A percentile compares a stretch with the other conserved stretches of the same genome.
These are phyloP conservation scores for Phytophthora podocarpi DNA, from an alignment of 352 stramenopile species.

Conservation along the genomic window DNA sequence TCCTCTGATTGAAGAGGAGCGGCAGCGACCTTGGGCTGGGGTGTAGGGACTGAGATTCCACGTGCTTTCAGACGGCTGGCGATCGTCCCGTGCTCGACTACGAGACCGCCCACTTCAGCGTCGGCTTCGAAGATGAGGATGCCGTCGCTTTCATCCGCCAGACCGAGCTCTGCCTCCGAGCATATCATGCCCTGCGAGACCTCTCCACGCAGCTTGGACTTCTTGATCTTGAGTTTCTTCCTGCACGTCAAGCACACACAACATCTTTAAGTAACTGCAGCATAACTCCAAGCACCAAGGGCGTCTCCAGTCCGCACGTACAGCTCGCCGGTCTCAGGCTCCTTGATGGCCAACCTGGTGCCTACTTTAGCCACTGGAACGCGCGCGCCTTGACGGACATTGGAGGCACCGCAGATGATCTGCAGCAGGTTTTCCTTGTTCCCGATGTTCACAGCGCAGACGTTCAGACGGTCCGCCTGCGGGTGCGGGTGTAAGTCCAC, in stretches of 20 bases:
- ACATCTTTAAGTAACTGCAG: neutral
- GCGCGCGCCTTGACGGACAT: constrained; percentile 58
- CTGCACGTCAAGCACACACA: constrained; percentile 30
- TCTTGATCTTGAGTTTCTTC: constrained; percentile 87
- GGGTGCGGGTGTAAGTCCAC: constrained; percentile 62
- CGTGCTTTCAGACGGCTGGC: constrained; percentile 39
- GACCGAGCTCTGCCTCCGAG: constrained; percentile 74
- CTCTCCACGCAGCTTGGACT: constrained; percentile 81
- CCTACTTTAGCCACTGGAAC: constrained; percentile 76
- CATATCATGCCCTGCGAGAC: constrained; percentile 86
- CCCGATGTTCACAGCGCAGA: constrained; percentile 71
- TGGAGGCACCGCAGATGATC: constrained; percentile 80
- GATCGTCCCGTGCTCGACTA: constrained; percentile 47
- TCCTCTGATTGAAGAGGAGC: constrained; percentile 6
- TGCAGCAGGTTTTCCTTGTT: constrained; percentile 64
- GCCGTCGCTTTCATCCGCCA: constrained; percentile 65
- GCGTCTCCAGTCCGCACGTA: constrained; percentile 26
- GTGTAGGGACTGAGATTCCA: constrained; percentile 12
- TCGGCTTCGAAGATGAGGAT: constrained; percentile 71
- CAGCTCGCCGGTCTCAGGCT: constrained; percentile 52
- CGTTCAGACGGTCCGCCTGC: constrained; percentile 64
- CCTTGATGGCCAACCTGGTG: constrained; percentile 62
- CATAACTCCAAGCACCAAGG: neutral
- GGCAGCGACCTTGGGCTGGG: constrained; percentile 3
- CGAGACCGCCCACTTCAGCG: constrained; percentile 56